Evolutionary conservation across 495 filamentous ascomycete species (phyloP), one percentile per base, ranked within the genome.

Genomic region (Hypoxylon perforatum): DNA sequence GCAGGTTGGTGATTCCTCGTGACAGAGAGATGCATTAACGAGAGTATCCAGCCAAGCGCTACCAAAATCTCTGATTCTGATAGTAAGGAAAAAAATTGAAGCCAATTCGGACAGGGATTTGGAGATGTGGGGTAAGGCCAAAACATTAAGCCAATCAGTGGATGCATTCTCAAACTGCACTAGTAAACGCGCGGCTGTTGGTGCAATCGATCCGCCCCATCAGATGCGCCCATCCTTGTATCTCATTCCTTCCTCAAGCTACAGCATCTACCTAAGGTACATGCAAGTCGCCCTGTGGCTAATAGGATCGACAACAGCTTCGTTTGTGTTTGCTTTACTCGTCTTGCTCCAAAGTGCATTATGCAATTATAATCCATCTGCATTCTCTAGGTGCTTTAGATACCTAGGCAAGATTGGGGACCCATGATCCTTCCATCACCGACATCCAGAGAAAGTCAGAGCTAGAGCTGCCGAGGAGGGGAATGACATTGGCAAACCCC

Each of bases 101-200:
- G 41, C 44, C 28, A 38, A 63, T 62, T 38, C 15, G 50, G 35
- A 60, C 58, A 59, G 25, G 65, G 65, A 14, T 47, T 44, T 35
- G n/a, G 10, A 45, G 5, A 42, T 63, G 44, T 68, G 65, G 65
- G 9, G 64, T 58, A 62, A 48, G 19, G 8, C 22, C 45, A 53
- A 51, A 44, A 11, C 14, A 17, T 21, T 18, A 5, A 28, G 28
- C 64, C 64, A 67, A 62, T 67, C 8, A 62, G 33, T 39, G 53
- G 11, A 3, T 1, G 28, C 12, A 48, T 30, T 30, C 48, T 15
- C 11, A 58, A 48, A 35, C 28, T 53, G 48, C 60, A 46, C 57
- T 61, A 61, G 48, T 68, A 68, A 59, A 68, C 65, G 65, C 65
- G 65, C 65, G 65, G 59, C 59, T 68, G 65, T 50, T 68, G 42